phyloP scores from a whole-genome alignment of 2,329 filamentous ascomycete species.

The Plenodomus tracheiphilus region DNA sequence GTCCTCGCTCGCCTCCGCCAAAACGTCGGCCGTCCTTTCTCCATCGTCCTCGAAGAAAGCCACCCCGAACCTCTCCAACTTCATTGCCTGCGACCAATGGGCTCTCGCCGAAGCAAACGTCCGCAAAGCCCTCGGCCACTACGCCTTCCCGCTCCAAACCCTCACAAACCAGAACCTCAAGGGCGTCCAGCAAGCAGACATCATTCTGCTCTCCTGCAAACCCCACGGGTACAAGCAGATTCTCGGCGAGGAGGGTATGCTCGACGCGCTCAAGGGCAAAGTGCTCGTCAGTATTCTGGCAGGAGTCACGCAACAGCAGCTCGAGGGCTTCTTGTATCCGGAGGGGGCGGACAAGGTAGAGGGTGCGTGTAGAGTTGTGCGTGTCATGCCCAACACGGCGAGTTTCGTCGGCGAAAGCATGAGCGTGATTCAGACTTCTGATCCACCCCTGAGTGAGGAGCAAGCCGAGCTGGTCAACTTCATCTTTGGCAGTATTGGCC shows the following conservation, averaged over 20 bases:
- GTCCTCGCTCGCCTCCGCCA: slow-evolving; percentile 62
- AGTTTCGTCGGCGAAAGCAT: slow-evolving; percentile 78
- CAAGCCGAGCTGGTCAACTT: slow-evolving; percentile 66
- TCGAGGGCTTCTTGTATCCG: slow-evolving; percentile 65
- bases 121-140: slow-evolving; percentile 65
- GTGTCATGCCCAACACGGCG: slow-evolving; percentile 85
- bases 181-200: slow-evolving; percentile 68
- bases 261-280: slow-evolving; percentile 74
- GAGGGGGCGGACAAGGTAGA: slow-evolving; percentile 50
- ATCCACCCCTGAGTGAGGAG: slow-evolving; percentile 59
- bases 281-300: slow-evolving; percentile 81
- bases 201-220: slow-evolving; percentile 80
- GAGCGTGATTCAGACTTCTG: slow-evolving; percentile 71
- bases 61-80: slow-evolving; percentile 62
- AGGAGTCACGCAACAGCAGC: slow-evolving; percentile 71
- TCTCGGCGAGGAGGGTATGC: slow-evolving; percentile 68
- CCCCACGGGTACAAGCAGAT: slow-evolving; percentile 73
- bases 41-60: slow-evolving; percentile 42
- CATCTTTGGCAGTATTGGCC: slow-evolving; percentile 76
- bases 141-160: slow-evolving; percentile 65
- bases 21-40: slow-evolving; percentile 42
- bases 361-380: slow-evolving; percentile 66
- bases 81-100: slow-evolving; percentile 79
- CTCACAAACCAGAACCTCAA: slow-evolving; percentile 72
- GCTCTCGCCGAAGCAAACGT: slow-evolving; percentile 71